phyloP scores from a whole-genome alignment of 257 asterid species.

The Penstemon eatonii region DNA sequence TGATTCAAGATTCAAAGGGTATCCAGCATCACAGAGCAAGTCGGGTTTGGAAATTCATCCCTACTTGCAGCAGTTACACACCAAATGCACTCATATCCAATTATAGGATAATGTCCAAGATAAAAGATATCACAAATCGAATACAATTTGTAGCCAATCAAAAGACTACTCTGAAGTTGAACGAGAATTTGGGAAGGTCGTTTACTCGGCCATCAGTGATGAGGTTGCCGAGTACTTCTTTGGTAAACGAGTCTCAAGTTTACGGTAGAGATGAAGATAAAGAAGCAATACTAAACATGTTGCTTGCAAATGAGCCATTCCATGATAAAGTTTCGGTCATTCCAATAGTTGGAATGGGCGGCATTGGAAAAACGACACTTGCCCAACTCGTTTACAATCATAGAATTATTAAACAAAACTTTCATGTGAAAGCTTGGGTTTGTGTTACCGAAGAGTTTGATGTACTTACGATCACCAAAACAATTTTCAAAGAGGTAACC shows the following conservation, averaged over 20 bases:
- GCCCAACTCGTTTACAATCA: slow-evolving; percentile 55
- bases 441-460: slow-evolving; percentile 55
- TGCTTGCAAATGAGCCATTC: slow-evolving; percentile 35
- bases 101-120: slow-evolving; percentile 43
- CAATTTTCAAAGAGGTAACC: slow-evolving; percentile 36
- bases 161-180: slow-evolving; percentile 43
- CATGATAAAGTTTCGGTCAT: slow-evolving; percentile 39
- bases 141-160: slow-evolving; percentile 38
- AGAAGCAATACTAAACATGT: slow-evolving; percentile 41
- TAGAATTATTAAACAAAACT: slow-evolving; percentile 31
- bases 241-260: slow-evolving; percentile 54
- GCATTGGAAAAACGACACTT: slow-evolving; percentile 64
- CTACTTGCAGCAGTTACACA: slow-evolving; percentile 38
- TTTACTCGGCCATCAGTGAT: slow-evolving; percentile 21
- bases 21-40: slow-evolving; percentile 31
- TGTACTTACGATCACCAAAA: slow-evolving; percentile 43
- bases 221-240: slow-evolving; percentile 53
- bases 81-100: slow-evolving; percentile 47
- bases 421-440: slow-evolving; percentile 47
- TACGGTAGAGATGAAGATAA: slow-evolving; percentile 61
- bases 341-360: slow-evolving; percentile 77
- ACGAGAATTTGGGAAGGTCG: slow-evolving; percentile 27
- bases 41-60: slow-evolving; percentile 41
- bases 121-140: slow-evolving; percentile 39
- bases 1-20: slow-evolving; percentile 35